Conservation (phyloP, 768 basidiomycete genomes). For the Lentinula lateritia region DNA sequence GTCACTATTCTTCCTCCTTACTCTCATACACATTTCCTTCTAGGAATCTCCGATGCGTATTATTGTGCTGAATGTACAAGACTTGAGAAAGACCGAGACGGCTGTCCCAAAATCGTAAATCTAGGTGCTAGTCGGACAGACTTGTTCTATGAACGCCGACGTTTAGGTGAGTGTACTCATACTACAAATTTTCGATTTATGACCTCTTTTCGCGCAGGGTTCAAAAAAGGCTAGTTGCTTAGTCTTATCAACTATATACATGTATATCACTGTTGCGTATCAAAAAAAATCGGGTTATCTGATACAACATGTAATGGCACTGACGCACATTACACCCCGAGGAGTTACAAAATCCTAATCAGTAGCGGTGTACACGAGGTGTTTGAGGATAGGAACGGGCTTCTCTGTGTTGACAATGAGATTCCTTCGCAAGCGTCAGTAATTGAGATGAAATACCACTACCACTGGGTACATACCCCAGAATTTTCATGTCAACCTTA, state of each 20-base stretch:
- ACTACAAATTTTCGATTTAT: neutral
- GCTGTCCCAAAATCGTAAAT: conserved; percentile 97
- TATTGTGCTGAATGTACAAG: conserved; percentile 98
- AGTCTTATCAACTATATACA: too few species aligned
- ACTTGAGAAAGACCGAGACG: conserved; percentile 95
- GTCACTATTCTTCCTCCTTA: neutral
- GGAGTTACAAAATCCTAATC: neutral
- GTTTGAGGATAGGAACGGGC: conserved; percentile 27
- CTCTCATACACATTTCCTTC: neutral
- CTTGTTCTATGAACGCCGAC: conserved; percentile 85
- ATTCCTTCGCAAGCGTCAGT: conserved; percentile 23
- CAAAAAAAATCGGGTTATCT: too few species aligned
- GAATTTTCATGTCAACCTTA: conserved; percentile 69
- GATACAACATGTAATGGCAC: too few species aligned
- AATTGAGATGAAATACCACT: neutral
- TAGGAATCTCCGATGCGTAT: conserved; percentile 98
- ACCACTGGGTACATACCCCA: conserved; percentile 44
- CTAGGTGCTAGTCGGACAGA: conserved; percentile 92
- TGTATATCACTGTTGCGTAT: too few species aligned
- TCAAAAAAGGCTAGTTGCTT: conserved; percentile 54
- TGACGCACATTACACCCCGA: too few species aligned
- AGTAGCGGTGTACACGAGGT: neutral
- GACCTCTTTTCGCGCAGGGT: conserved; percentile 36
- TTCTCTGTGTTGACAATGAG: conserved; percentile 28
- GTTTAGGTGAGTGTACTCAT: conserved; percentile 52